Percentiles rank a stretch among this genome's conserved stretches.
These are phyloP conservation scores for Codiaeum variegatum DNA, from an alignment of 441 rosid species.

Conservation along the genomic window DNA sequence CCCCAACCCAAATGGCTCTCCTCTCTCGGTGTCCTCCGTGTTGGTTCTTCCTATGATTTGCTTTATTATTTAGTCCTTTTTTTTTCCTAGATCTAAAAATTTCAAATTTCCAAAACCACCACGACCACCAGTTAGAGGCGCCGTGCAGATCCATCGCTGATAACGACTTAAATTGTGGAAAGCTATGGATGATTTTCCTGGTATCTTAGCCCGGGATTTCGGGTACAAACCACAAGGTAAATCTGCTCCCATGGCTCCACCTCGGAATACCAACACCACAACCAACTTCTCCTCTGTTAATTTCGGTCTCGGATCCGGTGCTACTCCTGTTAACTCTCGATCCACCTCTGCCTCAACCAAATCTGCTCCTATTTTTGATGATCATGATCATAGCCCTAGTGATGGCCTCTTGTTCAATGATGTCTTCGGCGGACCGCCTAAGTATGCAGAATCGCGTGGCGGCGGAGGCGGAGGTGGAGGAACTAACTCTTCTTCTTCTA, in stretches of 20 bases:
- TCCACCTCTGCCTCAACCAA: conserved; percentile 33
- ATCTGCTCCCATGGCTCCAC: conserved; percentile 77
- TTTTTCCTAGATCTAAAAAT: conserved; percentile 27
- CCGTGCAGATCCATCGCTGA: conserved; percentile 19
- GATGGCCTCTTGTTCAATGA: conserved; percentile 46
- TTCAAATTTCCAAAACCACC: not conserved
- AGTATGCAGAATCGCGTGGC: conserved; percentile 41
- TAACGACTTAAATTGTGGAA: not conserved
- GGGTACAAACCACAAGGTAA: conserved; percentile 82
- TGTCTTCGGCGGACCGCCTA: conserved; percentile 51
- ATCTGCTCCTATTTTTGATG: conserved; percentile 48
- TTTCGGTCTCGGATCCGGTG: conserved; percentile 36
- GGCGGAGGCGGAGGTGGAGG: conserved; percentile 16
- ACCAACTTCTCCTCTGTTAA: conserved; percentile 24
- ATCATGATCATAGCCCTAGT: conserved; percentile 32
- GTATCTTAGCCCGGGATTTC: conserved; percentile 57
- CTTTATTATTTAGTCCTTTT: not conserved
- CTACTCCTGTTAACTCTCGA: conserved; percentile 26
- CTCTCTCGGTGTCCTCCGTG: conserved; percentile 5
- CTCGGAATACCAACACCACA: conserved; percentile 26
- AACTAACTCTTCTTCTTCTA: conserved; percentile 17
- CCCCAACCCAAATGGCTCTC: not conserved
- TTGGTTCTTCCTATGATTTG: not conserved
- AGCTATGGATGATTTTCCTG: conserved; percentile 75
- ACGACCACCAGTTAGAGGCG: not conserved